Base-by-base conservation (phyloP, 768 basidiomycete species). In the Lentinus tigrinus region DNA sequence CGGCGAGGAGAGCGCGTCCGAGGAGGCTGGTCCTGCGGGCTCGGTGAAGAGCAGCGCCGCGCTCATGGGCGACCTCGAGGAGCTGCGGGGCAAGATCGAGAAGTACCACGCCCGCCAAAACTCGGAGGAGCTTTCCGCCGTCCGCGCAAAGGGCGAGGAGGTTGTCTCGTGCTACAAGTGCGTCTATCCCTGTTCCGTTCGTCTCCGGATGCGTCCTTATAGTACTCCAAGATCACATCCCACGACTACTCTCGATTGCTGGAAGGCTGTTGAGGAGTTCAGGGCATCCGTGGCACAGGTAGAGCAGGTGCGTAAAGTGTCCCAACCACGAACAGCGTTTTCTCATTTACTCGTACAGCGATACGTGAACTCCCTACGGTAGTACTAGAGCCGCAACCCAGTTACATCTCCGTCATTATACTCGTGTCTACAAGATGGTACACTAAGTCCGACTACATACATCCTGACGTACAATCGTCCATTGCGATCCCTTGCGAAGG, bases 111-210 rank as follows among this genome's bases (percentile, higher is more conserved):
- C 76, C 16, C 78, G 83, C 42, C 80, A 78, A 60, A 76, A 81
- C 58, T 74, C 88, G 19, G 71, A 70, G 10, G 82, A 83, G 43
- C 81, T 81, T 53, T 81, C 83, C 6, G 78, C 78, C 42, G 81
- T 89, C 17, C 84, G 82, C 64, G 75, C 73, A n/a, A 75, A 74
- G 19, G 78, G 83, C 17, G 80, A 85, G 60, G 83, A 81, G 21
- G 79, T 93, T 34, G 77, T 84, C 3, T 77, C 81, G n/a, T 95
- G 93, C 71, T 94, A 93, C 76, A 81, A 71, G 93, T 88, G 60
- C 49, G 83, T 4, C 9, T 14, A 58, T 58, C 54, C n/a, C 28
- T 28, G 9, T 21, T n/a, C 63, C 26, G 26, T 53, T 49, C 24
- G 28, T 26, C 50, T 42, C 19, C 31, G 17, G 50, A 42, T 16